A percentile compares a stretch with the other conserved stretches of the same genome.
These are phyloP conservation scores for Penicillium sp. DNA, from an alignment of 2,329 filamentous ascomycete genomes.

Conservation along the genomic window DNA sequence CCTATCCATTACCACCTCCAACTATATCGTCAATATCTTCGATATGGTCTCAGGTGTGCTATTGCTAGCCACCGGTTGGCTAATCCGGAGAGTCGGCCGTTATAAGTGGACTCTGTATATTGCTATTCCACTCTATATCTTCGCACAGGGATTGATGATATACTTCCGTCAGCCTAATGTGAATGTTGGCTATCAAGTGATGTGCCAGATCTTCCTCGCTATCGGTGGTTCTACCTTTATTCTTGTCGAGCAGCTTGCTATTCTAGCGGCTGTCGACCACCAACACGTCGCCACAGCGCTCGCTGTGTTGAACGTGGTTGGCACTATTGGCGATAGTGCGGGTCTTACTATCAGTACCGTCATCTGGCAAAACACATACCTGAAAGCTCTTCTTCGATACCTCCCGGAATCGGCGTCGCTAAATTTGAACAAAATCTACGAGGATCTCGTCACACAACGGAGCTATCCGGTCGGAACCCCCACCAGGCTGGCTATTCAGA, in stretches of 20 bases:
- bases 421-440: constrained; percentile 13
- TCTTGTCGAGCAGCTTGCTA: constrained; percentile 48
- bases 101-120: constrained; percentile 49
- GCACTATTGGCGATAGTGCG: constrained; percentile 48
- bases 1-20: constrained; percentile 25
- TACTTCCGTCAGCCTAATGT: constrained; percentile 43
- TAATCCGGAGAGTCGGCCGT: constrained; percentile 27
- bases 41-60: constrained; percentile 46
- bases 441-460: constrained; percentile 10
- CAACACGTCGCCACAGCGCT: constrained; percentile 49
- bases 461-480: constrained; percentile 37
- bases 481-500: constrained; percentile 49
- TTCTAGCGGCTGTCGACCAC: constrained; percentile 48
- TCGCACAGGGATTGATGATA: constrained; percentile 51
- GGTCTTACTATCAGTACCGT: constrained; percentile 50
- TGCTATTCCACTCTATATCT: constrained; percentile 46
- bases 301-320: constrained; percentile 50
- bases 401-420: constrained; percentile 31
- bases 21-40: constrained; percentile 42
- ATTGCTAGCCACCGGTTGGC: not conserved
- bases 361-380: constrained; percentile 54
- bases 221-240: constrained; percentile 47
- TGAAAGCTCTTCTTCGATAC: constrained; percentile 37
- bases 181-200: constrained; percentile 47
- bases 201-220: constrained; percentile 53